phyloP scores from a whole-genome alignment of 306 rosid genomes.

The Carpinus viminea region DNA sequence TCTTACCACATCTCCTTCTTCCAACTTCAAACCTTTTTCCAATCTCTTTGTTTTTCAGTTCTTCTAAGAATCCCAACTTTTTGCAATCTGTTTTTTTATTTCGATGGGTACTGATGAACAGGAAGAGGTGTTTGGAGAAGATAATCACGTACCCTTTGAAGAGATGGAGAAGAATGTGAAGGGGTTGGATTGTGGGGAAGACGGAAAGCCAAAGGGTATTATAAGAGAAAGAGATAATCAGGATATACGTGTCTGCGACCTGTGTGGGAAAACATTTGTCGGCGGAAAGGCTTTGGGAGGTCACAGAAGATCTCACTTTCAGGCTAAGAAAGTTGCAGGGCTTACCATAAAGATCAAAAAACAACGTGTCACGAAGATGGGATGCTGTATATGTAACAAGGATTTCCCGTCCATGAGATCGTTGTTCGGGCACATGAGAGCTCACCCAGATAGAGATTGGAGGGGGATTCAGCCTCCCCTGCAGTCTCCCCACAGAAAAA shows the following conservation, averaged over 20 bases:
- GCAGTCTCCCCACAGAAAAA: neutral
- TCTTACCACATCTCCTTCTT: no score
- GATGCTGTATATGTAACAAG: neutral
- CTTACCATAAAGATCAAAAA: neutral
- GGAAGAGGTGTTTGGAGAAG: no score
- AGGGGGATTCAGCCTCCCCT: conserved; percentile 41
- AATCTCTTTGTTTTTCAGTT: no score
- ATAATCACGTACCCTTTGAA: no score
- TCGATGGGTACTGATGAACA: no score
- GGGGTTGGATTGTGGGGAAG: no score
- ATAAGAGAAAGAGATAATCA: neutral
- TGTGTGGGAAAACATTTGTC: conserved; percentile 23
- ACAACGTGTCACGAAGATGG: no score
- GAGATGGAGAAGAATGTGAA: no score
- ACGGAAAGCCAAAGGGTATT: no score
- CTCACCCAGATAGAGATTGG: conserved; percentile 36
- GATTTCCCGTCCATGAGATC: conserved; percentile 29
- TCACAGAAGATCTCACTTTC: conserved; percentile 29
- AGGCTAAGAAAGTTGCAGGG: neutral
- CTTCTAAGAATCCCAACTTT: no score
- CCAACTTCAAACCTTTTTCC: no score
- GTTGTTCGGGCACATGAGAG: conserved; percentile 45
- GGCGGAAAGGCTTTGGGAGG: conserved; percentile 38
- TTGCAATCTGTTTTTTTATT: no score
- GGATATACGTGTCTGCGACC: conserved; percentile 13